These are phyloP conservation scores for Gynandropsis gynandra DNA, from an alignment of 345 rosid genomes.

Conservation along the genomic window DNA sequence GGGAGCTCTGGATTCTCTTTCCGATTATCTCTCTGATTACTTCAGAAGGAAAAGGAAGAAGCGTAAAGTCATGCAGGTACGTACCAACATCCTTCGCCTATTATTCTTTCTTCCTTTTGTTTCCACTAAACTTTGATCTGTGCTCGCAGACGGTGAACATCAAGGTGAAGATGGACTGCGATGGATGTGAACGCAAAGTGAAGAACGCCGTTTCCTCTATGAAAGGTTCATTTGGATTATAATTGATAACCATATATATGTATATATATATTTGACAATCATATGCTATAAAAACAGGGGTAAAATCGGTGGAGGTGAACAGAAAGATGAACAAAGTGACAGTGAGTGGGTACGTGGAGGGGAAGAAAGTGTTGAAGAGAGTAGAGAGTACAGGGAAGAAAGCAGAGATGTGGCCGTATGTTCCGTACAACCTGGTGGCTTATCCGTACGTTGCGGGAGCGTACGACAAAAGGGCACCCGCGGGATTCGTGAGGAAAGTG, in stretches of 20 bases:
- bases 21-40: constrained; percentile 27
- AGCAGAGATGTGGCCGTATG: constrained; percentile 35
- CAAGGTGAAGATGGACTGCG: constrained; percentile 45
- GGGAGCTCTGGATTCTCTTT: constrained; percentile 34
- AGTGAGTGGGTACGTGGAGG: constrained; percentile 30
- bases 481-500: constrained; percentile 30
- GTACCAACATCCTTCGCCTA: neutral
- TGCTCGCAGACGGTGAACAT: constrained; percentile 35
- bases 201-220: constrained; percentile 39
- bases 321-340: constrained; percentile 29
- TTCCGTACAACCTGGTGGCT: constrained; percentile 29
- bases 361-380: constrained; percentile 24
- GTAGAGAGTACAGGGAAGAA: constrained; percentile 28
- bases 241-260: neutral
- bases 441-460: constrained; percentile 29
- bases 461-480: constrained; percentile 30
- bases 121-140: neutral
- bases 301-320: constrained; percentile 28
- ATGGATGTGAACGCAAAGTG: constrained; percentile 46
- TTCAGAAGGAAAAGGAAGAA: constrained; percentile 32
- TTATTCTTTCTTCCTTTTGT: constrained; percentile 3
- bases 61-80: constrained; percentile 43
- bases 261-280: neutral
- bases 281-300: constrained; percentile 19
- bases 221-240: constrained; percentile 25